Percentiles rank a stretch among this genome's conserved stretches.
phyloP scores from a whole-genome alignment of 805 yeast species.

The Lachancea sp. region DNA sequence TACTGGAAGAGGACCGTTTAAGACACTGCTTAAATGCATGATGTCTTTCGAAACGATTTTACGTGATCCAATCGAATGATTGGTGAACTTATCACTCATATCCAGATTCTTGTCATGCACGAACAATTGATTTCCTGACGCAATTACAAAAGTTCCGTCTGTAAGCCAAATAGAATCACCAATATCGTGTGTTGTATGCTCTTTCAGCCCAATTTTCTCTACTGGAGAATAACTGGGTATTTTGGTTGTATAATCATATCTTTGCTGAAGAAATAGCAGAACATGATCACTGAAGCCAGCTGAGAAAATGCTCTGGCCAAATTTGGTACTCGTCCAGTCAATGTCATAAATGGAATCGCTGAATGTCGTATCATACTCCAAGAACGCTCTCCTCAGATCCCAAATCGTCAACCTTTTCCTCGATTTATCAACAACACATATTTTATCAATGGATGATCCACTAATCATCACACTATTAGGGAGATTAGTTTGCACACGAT shows the following conservation, averaged over 20 bases:
- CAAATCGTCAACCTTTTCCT: conserved; percentile 60
- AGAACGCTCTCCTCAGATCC: conserved; percentile 62
- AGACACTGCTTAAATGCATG: conserved; percentile 62
- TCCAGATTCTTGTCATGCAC: conserved; percentile 68
- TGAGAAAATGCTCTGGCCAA: conserved; percentile 65
- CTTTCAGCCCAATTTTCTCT: conserved; percentile 61
- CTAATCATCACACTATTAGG: conserved; percentile 46
- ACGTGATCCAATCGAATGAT: conserved; percentile 51
- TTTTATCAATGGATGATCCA: conserved; percentile 69
- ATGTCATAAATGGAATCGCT: conserved; percentile 52
- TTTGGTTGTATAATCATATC: conserved; percentile 82
- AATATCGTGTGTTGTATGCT: conserved; percentile 69
- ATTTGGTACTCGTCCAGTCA: conserved; percentile 78
- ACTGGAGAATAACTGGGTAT: conserved; percentile 73
- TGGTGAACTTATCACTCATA: conserved; percentile 45
- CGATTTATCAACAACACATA: conserved; percentile 62
- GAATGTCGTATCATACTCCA: conserved; percentile 51
- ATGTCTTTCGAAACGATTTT: conserved; percentile 49
- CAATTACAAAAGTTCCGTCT: conserved; percentile 73
- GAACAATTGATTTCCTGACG: conserved; percentile 84
- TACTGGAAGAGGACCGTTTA: conserved; percentile 85
- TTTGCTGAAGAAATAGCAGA: conserved; percentile 66
- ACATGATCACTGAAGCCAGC: conserved; percentile 67
- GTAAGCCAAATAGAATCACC: conserved; percentile 88
- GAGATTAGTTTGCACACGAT: conserved; percentile 51